Evolutionary conservation across 139 green algal species (phyloP).

Genomic region (Chlorella sp.): DNA sequence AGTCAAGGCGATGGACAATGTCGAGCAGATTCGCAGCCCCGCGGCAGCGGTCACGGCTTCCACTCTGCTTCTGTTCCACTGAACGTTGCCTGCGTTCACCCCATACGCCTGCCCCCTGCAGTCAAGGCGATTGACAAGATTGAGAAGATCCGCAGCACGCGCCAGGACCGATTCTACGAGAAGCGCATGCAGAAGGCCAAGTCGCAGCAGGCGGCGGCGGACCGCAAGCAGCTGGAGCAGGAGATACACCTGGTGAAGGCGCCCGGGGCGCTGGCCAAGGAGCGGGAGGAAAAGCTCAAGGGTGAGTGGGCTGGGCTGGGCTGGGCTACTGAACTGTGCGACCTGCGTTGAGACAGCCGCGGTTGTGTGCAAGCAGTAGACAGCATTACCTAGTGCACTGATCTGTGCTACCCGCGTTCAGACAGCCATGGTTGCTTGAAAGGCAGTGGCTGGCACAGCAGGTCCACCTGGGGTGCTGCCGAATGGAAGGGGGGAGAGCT

Average conservation of each 20-base stretch:
- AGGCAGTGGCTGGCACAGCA: no score
- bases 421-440: no score
- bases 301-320: neutral
- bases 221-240: constrained; percentile 86
- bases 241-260: constrained; percentile 90
- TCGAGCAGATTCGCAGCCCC: constrained; percentile 81
- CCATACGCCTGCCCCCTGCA: neutral
- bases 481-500: no score
- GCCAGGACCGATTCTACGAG: constrained; percentile 93
- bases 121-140: constrained; percentile 94
- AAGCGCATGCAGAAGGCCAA: constrained; percentile 80
- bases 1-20: constrained; percentile 41
- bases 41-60: no score
- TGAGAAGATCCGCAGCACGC: constrained; percentile 74
- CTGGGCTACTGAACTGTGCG: no score
- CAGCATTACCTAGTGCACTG: no score
- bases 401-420: no score
- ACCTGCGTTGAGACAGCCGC: no score
- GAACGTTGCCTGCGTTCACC: neutral
- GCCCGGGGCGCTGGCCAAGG: constrained; percentile 39
- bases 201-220: constrained; percentile 58
- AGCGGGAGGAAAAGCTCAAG: constrained; percentile 45
- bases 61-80: no score
- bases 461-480: no score
- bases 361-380: no score